Conservation (phyloP, 371 early-diverging fungal genomes). For the Mucor indicus region DNA sequence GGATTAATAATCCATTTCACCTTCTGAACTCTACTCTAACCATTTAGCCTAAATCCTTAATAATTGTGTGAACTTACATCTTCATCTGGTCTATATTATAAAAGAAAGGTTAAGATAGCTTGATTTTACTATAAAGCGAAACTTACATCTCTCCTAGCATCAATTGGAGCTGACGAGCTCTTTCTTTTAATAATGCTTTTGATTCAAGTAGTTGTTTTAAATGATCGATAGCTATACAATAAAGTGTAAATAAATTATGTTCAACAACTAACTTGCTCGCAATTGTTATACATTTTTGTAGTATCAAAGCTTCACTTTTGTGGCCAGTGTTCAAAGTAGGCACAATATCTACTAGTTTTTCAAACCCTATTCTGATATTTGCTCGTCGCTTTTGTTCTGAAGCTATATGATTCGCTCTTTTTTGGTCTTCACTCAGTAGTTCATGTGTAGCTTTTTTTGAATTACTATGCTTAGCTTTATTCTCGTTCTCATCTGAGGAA, state of each 20-base stretch:
- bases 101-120: not conserved
- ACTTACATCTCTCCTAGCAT: conserved; percentile 23
- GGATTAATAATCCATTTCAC: conserved; percentile 17
- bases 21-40: conserved; percentile 29
- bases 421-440: conserved; percentile 81
- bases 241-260: not conserved
- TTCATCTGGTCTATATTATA: conserved; percentile 18
- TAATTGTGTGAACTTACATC: conserved; percentile 13
- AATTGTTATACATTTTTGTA: conserved; percentile 25
- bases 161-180: conserved; percentile 13
- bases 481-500: not conserved
- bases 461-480: not conserved
- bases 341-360: conserved; percentile 73
- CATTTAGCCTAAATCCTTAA: too few relatives aligned
- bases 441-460: conserved; percentile 40
- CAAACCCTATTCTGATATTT: conserved; percentile 78
- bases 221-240: conserved; percentile 14
- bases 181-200: conserved; percentile 19
- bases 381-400: conserved; percentile 86
- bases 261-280: not conserved
- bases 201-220: conserved; percentile 16
- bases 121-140: not conserved
- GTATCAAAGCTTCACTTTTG: conserved; percentile 48
- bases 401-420: conserved; percentile 89
- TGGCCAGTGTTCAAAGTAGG: conserved; percentile 64